phyloP scores from a whole-genome alignment of 768 basidiomycete species.

The Leccinum subtestaceum region DNA sequence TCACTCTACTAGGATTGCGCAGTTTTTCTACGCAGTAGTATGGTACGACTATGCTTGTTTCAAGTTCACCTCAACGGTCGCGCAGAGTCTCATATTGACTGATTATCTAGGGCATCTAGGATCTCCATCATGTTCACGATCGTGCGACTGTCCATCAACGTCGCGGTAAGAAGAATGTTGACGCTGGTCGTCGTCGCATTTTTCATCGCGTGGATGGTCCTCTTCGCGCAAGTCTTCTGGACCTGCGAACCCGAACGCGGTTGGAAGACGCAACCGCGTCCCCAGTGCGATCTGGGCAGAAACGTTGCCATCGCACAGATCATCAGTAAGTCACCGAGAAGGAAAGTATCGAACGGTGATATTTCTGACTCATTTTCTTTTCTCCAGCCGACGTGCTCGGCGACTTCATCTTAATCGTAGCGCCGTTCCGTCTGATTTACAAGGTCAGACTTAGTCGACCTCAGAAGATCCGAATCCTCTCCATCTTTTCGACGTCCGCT shows the following conservation, averaged over 20 bases:
- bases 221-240: constrained; percentile 6
- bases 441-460: background rate
- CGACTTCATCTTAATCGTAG: constrained; percentile 1
- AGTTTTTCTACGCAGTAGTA: constrained; percentile 7
- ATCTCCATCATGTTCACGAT: constrained; percentile 6
- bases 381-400: constrained; percentile 4
- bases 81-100: background rate
- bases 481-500: constrained; percentile 7
- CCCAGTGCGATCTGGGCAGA: background rate
- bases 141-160: background rate
- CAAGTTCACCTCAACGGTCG: background rate
- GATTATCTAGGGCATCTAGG: background rate
- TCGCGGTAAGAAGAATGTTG: background rate
- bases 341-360: background rate
- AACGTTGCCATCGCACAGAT: background rate
- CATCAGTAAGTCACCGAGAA: background rate
- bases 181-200: background rate
- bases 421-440: background rate
- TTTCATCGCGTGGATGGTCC: constrained; percentile 1
- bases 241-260: constrained; percentile 2
- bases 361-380: background rate
- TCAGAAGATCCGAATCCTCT: constrained; percentile 5
- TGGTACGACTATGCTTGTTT: background rate
- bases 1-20: background rate
- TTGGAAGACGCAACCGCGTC: constrained; percentile 1